Base-by-base conservation (phyloP, 371 early-diverging fungal genomes). In the Mucor plumbeus region DNA sequence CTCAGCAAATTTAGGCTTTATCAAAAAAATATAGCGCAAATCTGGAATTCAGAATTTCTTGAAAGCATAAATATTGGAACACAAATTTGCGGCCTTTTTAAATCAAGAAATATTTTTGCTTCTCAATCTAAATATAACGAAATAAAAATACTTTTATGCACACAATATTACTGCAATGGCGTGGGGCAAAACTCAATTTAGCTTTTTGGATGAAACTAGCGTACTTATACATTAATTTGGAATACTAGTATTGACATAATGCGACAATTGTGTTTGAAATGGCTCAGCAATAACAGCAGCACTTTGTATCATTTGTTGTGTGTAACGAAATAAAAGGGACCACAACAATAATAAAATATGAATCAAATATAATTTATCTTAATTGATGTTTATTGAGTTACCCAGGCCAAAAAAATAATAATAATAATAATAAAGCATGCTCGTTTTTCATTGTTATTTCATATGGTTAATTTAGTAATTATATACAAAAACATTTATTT, bases 351-450 rank as follows among this genome's bases (percentile, higher is more conserved):
- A 26, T 26, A 44, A 44, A 44, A 44, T 44, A 17, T 44, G 17
- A 44, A 44, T 44, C 44, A 43, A 43, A 43, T 43, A 43, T n/a
- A 44, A 44, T 44, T 44, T 44, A 44, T 44, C 38, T n/a, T 44
- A 44, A 44, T 17, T 44, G 44, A 44, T 44, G n/a, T 17, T 44
- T 44, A 15, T 44, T 44, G 44, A 17, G 44, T 44, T 44, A 44
- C 44, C 44, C 44, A 44, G 44, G 44, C 44, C 44, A 44, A 44
- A 44, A 44, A 17, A 5, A 44, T 17, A 17, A n/a, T 17, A 17
- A 44, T 6, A 44, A 44, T n/a, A n/a, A n/a, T n/a, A n/a, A n/a
- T n/a, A 44, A 44, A 44, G 44, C n/a, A 44, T 44, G n/a, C 44
- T 44, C 7, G n/a, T 17, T 44, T 44, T 44, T 7, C 17, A 44